Conservation (phyloP, 2,329 filamentous ascomycete genomes). For the Aspergillus sergii region DNA sequence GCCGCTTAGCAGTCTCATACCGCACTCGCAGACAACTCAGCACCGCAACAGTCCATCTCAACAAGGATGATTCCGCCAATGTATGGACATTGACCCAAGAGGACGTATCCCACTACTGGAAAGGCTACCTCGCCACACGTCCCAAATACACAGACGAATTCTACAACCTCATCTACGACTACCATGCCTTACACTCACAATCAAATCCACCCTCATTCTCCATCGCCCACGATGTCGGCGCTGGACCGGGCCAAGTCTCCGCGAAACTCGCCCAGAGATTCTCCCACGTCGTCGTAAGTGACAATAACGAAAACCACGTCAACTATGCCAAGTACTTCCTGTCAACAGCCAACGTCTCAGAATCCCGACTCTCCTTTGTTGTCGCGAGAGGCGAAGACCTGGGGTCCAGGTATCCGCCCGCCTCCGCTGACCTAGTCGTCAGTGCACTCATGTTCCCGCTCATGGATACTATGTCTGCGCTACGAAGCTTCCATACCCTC, state of each 20-base stretch:
- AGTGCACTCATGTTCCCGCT: not conserved
- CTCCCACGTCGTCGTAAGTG: not conserved
- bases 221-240: not conserved
- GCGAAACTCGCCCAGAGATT: not conserved
- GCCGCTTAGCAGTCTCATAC: not conserved
- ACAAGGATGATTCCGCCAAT: not conserved
- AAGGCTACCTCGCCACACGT: not conserved
- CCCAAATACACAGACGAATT: not conserved
- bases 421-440: not conserved
- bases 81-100: not conserved
- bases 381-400: not conserved
- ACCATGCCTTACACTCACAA: not conserved
- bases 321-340: not conserved
- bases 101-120: not conserved
- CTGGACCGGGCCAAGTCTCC: not conserved
- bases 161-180: not conserved
- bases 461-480: not conserved
- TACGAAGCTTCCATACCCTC: not conserved
- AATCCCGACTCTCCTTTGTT: not conserved
- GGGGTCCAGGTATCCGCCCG: not conserved
- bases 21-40: not conserved
- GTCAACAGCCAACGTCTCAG: not conserved
- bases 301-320: not conserved
- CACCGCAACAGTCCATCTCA: not conserved
- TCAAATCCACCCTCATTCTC: not conserved